Percentiles rank a stretch among this genome's conserved stretches.
Evolutionary conservation across 345 rosid genomes (phyloP).

Genomic region (Bruguiera gymnorhiza): DNA sequence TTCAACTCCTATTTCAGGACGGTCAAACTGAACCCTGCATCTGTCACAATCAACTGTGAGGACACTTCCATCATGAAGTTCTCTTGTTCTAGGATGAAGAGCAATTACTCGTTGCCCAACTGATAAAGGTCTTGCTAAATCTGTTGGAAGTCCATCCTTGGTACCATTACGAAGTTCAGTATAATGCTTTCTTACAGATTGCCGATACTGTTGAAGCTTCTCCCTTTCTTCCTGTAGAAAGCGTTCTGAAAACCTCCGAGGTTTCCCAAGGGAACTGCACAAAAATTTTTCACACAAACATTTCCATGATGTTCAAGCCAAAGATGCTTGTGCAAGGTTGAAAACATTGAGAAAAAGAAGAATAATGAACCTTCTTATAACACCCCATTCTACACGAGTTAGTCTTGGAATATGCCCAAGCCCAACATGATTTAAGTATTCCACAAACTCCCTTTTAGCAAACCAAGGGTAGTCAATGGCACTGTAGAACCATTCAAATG

Average conservation of each 20-base stretch:
- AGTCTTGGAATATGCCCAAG: conserved; percentile 31
- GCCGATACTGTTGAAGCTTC: conserved; percentile 29
- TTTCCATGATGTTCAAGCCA: background rate
- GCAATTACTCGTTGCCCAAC: conserved; percentile 34
- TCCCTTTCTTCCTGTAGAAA: conserved; percentile 28
- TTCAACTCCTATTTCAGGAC: conserved; percentile 29
- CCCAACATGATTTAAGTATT: conserved; percentile 33
- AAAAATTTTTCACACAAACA: background rate
- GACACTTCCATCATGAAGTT: conserved; percentile 30
- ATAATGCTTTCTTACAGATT: conserved; percentile 35
- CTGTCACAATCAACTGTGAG: conserved; percentile 30
- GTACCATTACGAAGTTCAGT: conserved; percentile 23
- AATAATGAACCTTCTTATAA: conserved; percentile 24
- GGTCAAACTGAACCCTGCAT: conserved; percentile 35
- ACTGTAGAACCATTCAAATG: conserved; percentile 35
- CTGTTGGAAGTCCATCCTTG: conserved; percentile 34
- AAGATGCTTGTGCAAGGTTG: background rate
- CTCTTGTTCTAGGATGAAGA: conserved; percentile 30
- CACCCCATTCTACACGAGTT: conserved; percentile 37
- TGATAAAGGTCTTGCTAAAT: conserved; percentile 33
- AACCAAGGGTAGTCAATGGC: conserved; percentile 42
- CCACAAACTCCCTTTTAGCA: conserved; percentile 34
- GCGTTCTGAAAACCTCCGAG: conserved; percentile 33
- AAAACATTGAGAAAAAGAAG: background rate
- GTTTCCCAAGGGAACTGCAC: conserved; percentile 32